These are phyloP conservation scores for Prorocentrum cordatum DNA, from an alignment of 169 alveolate species.

Conservation along the genomic window DNA sequence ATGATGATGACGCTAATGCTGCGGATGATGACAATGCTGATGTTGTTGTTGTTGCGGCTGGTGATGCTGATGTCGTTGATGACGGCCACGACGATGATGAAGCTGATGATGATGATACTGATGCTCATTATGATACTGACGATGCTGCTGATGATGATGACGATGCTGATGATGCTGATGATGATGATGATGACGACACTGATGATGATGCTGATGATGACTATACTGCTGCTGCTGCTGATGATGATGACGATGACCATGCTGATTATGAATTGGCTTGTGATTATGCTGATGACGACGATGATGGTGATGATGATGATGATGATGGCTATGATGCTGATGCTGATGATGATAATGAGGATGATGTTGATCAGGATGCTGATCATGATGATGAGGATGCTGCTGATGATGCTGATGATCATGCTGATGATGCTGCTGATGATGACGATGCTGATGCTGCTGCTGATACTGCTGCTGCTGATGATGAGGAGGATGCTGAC, in stretches of 20 bases:
- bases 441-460: no score
- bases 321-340: neutral
- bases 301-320: neutral
- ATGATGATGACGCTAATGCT: neutral
- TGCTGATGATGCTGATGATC: neutral
- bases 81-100: no score
- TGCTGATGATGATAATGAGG: neutral
- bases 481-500: neutral
- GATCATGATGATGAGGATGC: neutral
- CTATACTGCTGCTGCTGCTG: neutral
- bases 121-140: no score
- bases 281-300: neutral
- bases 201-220: neutral
- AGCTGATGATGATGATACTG: neutral
- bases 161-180: neutral
- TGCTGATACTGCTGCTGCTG: no score
- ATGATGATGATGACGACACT: neutral
- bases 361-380: no score
- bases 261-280: no score
- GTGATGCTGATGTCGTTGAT: no score
- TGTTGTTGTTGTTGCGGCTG: neutral
- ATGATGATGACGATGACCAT: neutral
- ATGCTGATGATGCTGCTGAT: neutral
- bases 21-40: neutral
- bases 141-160: no score